Evolutionary conservation across 176 grass and related monocot species (phyloP).

Genomic region (Oryza brachyantha): DNA sequence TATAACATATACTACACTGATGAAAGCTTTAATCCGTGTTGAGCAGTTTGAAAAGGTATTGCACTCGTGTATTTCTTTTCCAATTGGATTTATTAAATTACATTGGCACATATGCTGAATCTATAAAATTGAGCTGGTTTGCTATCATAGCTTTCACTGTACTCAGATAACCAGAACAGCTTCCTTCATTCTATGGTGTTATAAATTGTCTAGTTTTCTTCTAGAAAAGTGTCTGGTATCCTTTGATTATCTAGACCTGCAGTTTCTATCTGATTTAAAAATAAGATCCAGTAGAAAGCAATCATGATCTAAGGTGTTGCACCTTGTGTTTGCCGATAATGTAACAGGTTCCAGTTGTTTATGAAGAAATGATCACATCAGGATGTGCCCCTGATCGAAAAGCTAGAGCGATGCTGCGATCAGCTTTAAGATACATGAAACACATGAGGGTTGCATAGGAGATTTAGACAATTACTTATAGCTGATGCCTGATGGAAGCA

Average conservation of each 20-base stretch:
- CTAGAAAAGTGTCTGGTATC: background rate
- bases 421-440: conserved; percentile 88
- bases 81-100: background rate
- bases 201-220: background rate
- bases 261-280: background rate
- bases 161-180: background rate
- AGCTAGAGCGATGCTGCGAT: conserved; percentile 92
- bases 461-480: conserved; percentile 16
- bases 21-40: conserved; percentile 96
- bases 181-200: background rate
- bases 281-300: background rate
- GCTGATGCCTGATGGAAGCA: conserved; percentile 1
- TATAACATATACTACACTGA: conserved; percentile 96
- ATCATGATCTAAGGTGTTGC: conserved; percentile 20
- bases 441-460: conserved; percentile 49
- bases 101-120: background rate
- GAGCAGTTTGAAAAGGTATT: conserved; percentile 94
- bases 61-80: conserved; percentile 1
- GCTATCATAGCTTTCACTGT: conserved; percentile 1
- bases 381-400: conserved; percentile 92
- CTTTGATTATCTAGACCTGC: background rate
- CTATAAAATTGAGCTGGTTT: background rate
- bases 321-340: background rate
- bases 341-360: conserved; percentile 81
- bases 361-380: conserved; percentile 95